Conservation (phyloP, 768 basidiomycete species). For the Megacollybia marginata region DNA sequence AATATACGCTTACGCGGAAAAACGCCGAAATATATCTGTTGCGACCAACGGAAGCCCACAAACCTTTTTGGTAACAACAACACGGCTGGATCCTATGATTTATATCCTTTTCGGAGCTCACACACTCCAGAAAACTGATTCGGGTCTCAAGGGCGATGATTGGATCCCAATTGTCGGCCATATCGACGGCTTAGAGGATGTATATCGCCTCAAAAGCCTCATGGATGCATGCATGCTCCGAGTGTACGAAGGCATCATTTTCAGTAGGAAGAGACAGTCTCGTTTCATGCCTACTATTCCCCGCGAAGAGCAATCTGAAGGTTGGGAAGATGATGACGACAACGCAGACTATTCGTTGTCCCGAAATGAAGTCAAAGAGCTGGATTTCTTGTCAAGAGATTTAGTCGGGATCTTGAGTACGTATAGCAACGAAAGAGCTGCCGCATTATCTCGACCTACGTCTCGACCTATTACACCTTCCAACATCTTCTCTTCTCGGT, state of each 20-base stretch:
- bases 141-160: slow-evolving; percentile 79
- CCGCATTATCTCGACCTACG: slow-evolving; percentile 47
- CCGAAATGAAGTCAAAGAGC: slow-evolving; percentile 61
- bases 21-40: slow-evolving; percentile 65
- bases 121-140: slow-evolving; percentile 58
- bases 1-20: slow-evolving; percentile 77
- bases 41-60: slow-evolving; percentile 37
- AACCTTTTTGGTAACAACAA: slow-evolving; percentile 73
- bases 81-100: slow-evolving; percentile 79
- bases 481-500: slow-evolving; percentile 38
- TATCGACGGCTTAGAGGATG: slow-evolving; percentile 66
- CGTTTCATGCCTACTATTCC: slow-evolving; percentile 27
- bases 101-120: slow-evolving; percentile 91
- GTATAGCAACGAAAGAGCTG: slow-evolving; percentile 59
- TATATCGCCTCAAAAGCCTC: slow-evolving; percentile 72
- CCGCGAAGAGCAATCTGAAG: slow-evolving; percentile 48
- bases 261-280: slow-evolving; percentile 29
- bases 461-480: slow-evolving; percentile 65
- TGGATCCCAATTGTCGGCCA: slow-evolving; percentile 85
- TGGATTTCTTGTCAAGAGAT: slow-evolving; percentile 67
- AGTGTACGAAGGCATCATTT: slow-evolving; percentile 80
- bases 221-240: slow-evolving; percentile 83
- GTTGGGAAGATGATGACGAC: slow-evolving; percentile 47
- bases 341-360: slow-evolving; percentile 48
- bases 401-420: slow-evolving; percentile 68